Conservation (phyloP, 805 yeast species). For the Saccharomyces paradoxus region DNA sequence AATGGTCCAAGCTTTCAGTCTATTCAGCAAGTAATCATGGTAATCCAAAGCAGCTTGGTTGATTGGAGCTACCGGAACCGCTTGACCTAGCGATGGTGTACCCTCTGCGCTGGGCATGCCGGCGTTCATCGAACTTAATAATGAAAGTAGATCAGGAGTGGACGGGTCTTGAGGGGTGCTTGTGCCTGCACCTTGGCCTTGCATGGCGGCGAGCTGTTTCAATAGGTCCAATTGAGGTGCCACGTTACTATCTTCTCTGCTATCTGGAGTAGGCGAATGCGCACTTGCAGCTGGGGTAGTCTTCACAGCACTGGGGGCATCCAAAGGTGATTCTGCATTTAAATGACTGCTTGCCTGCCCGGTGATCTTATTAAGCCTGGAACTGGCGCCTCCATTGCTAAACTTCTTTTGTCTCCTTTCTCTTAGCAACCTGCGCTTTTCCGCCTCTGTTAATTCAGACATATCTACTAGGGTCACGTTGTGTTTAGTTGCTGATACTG, state of each 20-base stretch:
- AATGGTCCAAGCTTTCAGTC: constrained; percentile 24
- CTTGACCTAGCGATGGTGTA: constrained; percentile 3
- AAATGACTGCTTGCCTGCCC: constrained; percentile 34
- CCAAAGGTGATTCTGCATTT: constrained; percentile 31
- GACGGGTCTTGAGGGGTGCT: constrained; percentile 8
- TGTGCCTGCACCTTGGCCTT: constrained; percentile 8
- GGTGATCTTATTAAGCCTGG: constrained; percentile 44
- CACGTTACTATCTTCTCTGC: background rate
- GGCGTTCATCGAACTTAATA: constrained; percentile 16
- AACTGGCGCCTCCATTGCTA: constrained; percentile 45
- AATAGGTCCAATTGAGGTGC: constrained; percentile 21
- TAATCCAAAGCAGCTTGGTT: constrained; percentile 21
- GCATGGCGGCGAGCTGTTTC: constrained; percentile 23
- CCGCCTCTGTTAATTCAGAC: constrained; percentile 45
- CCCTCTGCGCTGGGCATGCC: constrained; percentile 5
- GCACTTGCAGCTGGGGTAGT: background rate
- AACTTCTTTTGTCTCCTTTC: constrained; percentile 62
- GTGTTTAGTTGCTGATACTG: background rate
- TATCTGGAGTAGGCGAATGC: background rate
- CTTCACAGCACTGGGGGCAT: constrained; percentile 6
- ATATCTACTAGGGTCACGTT: constrained; percentile 16
- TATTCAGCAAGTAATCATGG: constrained; percentile 24
- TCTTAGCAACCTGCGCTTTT: constrained; percentile 47
- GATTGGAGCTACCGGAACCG: constrained; percentile 10
- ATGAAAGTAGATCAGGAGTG: constrained; percentile 21